These are phyloP conservation scores for Tetrahymena thermophila DNA, from an alignment of 73 alveolate genomes.

Conservation along the genomic window DNA sequence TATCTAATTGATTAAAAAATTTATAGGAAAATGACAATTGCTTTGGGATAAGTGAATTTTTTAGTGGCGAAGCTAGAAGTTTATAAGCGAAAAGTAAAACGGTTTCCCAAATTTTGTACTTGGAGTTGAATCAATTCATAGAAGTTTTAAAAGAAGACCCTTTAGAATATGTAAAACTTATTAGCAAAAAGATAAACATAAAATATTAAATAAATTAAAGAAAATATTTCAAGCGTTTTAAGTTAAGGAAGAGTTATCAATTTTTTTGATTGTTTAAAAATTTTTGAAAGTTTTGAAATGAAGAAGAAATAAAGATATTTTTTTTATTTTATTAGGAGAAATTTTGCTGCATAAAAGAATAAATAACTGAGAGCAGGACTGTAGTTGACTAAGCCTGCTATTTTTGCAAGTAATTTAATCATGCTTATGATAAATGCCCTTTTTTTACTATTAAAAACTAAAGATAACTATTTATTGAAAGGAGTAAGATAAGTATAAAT, in stretches of 20 bases:
- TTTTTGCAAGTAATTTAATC: background rate
- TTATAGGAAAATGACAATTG: background rate
- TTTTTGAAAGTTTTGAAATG: too few relatives aligned
- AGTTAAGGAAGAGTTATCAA: too few relatives aligned
- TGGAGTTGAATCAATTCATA: background rate
- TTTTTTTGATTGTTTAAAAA: too few relatives aligned
- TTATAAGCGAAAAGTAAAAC: background rate
- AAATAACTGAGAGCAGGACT: background rate
- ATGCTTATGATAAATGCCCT: background rate
- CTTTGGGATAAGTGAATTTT: background rate
- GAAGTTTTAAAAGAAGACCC: background rate
- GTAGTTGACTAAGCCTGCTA: background rate
- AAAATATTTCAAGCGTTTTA: too few relatives aligned
- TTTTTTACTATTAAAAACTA: background rate
- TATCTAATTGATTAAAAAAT: background rate
- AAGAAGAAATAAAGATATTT: too few relatives aligned
- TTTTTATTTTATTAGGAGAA: background rate
- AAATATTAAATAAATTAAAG: too few relatives aligned
- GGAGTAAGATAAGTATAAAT: background rate
- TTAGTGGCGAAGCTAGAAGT: background rate
- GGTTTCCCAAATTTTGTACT: background rate
- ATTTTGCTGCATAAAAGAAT: background rate
- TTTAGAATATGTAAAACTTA: background rate
- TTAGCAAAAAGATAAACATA: too few relatives aligned
- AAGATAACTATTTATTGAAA: background rate